Conservation (phyloP, 805 yeast species). For the Yarrowia sp. region DNA sequence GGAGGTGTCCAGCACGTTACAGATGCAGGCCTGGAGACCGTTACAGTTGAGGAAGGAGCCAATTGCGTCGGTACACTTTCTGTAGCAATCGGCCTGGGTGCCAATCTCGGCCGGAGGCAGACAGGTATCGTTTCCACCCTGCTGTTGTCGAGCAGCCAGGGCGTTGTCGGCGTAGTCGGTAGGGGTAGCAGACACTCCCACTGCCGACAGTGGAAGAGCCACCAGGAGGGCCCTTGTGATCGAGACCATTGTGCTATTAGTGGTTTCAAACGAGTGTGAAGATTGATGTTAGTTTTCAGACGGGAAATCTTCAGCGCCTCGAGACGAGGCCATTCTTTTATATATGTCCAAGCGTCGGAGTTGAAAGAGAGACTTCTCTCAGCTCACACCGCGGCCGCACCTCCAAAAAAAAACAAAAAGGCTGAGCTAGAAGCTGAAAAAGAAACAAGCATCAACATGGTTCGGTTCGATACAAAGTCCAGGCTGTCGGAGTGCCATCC, state of each 20-base stretch:
- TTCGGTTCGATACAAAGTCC: not conserved
- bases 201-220: constrained; percentile 26
- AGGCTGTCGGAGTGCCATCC: constrained; percentile 7
- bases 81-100: constrained; percentile 31
- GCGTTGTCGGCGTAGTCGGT: constrained; percentile 13
- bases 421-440: not conserved
- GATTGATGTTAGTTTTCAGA: not conserved
- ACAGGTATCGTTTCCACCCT: not conserved
- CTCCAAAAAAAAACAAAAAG: not conserved
- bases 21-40: constrained; percentile 24
- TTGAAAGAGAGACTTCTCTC: not conserved
- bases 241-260: constrained; percentile 4
- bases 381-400: not conserved
- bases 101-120: constrained; percentile 7
- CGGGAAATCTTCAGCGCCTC: too few relatives aligned
- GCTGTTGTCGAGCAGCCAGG: constrained; percentile 16
- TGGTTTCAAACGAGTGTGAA: constrained; percentile 13
- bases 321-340: not conserved
- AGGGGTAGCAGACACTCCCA: constrained; percentile 22
- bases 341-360: not conserved
- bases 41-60: not conserved
- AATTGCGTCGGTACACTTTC: constrained; percentile 24
- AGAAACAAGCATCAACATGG: constrained; percentile 27
- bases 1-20: constrained; percentile 27
- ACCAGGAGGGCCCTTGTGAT: constrained; percentile 18